Base-by-base conservation (phyloP, 2,329 filamentous ascomycete species). In the Hymenoscyphus scutula region DNA sequence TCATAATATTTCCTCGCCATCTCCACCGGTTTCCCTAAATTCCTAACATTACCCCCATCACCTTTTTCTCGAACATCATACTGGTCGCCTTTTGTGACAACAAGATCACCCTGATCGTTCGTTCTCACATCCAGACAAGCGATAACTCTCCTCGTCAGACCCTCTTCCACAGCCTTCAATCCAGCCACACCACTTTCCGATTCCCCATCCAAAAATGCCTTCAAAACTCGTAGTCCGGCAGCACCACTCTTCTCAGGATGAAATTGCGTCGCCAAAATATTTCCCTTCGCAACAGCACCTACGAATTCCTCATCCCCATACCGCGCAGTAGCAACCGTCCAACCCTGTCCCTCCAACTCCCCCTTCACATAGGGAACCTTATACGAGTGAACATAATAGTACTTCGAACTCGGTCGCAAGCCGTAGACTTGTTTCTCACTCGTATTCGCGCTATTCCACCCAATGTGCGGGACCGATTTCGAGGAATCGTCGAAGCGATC, bases 341-440 rank as follows among this genome's bases (percentile, higher is more conserved):
- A 99, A 29, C 94, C 95, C 37, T 89, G 83, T 61, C 81, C 81
- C 76, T 97, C 92, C 13, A 97, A 81, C 67, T 89, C 82, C 38
- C 89, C 91, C 54, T 84, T 77, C 59, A 78, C 78, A 75, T 97
- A 97, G 2, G 89, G 89, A 29, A 87, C 88, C 62, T 92, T 93
- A 78, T 95, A 99, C 1, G 92, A 93, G 81, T 99, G 95, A 62
- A 99, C 94, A 74, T 99, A 99, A 79, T 99, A 99, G 81, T 99
- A 99, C 77, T 98, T 99, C 74, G 91, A 96, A 59, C 83, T 82
- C 0, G 91, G 88, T 30, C 84, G 81, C 60, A 99, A 78, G 62
- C 90, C 92, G 76, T 94, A 97, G 62, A 98, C 84, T 69, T 81
- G 84, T 66, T 84, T 77, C 19, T 77, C 73, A 65, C 69, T 73